Base-by-base conservation (phyloP, 208 protist genomes). In the Wallacemonas sp. region DNA sequence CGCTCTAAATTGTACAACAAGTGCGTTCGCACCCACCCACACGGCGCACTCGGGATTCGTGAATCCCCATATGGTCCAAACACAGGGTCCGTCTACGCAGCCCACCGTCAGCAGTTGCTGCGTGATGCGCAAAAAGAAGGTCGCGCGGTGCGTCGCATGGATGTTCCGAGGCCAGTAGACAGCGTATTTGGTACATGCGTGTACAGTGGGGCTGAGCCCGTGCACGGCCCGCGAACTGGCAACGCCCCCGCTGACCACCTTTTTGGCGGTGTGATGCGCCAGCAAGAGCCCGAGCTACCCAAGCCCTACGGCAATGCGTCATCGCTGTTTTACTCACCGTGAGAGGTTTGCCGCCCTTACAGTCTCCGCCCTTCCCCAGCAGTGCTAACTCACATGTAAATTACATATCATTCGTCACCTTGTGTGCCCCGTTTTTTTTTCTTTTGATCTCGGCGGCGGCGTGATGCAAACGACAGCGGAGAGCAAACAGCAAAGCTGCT, bases 21-120 rank as follows among this genome's bases (percentile, higher is more conserved):
- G 9, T 83, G 72, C 51, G 42, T 59, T 12, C 38, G 27, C 14
- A 14, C 54, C 27, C 66, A 79, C 45, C 44, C 70, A 21, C 77
- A 83, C 61, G 77, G 77, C 6, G 72, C 72, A 24, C 64, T 83
- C 0, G 77, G 77, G 14, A 66, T 83, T n/a, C 38, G 62, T 14
- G 77, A 83, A 34, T 70, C 30, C 14, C 77, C 77, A 26, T 83
- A 83, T 47, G 59, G 58, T 19, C 62, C 62, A 2, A 56, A 81
- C 15, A 36, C 53, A 0, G 77, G 68, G n/a, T 66, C 62, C 15
- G 62, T 82, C 14, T 82, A 82, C 59, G 53, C 24, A 0, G 64
- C 59, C 36, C 54, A 70, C n/a, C 60, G 70, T 5, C 59, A 54
- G 31, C 47, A 30, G 26, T 30, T 64, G 19, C n/a, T 41, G 17